Evolutionary conservation across 306 rosid species (phyloP), one percentile per base, ranked within the genome.

Genomic region (Canavalia gladiata): DNA sequence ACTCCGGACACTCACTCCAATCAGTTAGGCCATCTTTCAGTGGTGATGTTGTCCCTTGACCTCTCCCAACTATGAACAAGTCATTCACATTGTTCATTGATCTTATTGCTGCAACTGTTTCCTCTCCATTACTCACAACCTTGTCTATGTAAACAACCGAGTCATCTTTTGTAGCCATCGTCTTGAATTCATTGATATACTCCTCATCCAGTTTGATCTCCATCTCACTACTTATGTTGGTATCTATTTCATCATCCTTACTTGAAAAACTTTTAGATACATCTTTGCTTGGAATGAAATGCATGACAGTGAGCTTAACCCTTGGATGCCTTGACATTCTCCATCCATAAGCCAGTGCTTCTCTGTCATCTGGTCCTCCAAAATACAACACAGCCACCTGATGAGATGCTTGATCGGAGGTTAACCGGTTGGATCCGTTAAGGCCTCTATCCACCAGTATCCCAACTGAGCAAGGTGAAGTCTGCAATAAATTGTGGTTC

Each of bases 1-100:
- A 91, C 59, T 94, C 98, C 0, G 97, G 97, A 35, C 93, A 94
- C 57, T 92, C 98, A 49, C 97, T 94, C 97, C 97, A 92, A 79
- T 90, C 97, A 0, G 91, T 90, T 0, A 94, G 42, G 6, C 98
- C 98, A 0, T 93, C 97, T 1, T 86, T 92, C 10, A 94, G 72
- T 0, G 95, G 84, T 1, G 98, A 90, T 45, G 68, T 2, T 41
- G 65, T 29, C 2, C 93, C 93, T 54, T 94, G 94, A n/a, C 96
- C 97, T 80, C 94, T 90, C 7, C 98, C 98, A 3, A 94, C 97
- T 77, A 94, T 89, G 51, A 88, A 90, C 33, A 94, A 42, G 49
- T 92, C 97, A 76, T 88, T 86, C 7, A 45, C 82, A 51, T 57
- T 85, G 59, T 89, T 86, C 83, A 88, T 91, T 2, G 86, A 68